phyloP scores from a whole-genome alignment of 2,329 filamentous ascomycete species.

The Sclerotinia subarctica region DNA sequence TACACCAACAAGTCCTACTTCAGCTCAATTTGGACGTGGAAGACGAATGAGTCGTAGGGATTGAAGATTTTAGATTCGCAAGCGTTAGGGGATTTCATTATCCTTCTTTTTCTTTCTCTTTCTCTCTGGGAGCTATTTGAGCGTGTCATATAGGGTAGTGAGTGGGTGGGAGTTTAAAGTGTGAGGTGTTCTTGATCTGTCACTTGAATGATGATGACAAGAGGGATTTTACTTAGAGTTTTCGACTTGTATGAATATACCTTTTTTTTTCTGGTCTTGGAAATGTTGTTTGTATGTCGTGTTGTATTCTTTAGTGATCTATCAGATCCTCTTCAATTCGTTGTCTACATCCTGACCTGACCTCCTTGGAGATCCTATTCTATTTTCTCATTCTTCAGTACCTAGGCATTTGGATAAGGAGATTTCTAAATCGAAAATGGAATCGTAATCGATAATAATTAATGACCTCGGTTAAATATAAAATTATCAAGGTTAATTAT shows the following conservation, averaged over 20 bases:
- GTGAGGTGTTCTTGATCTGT: constrained; percentile 11
- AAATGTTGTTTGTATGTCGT: background rate
- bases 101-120: background rate
- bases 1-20: constrained; percentile 30
- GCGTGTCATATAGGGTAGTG: constrained; percentile 16
- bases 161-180: constrained; percentile 6
- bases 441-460: too few relatives aligned
- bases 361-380: too few relatives aligned
- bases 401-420: too few relatives aligned
- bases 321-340: too few relatives aligned
- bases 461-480: too few relatives aligned
- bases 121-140: constrained; percentile 14
- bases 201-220: constrained; percentile 4
- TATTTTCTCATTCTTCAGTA: too few relatives aligned
- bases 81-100: background rate
- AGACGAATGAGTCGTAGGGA: constrained; percentile 24
- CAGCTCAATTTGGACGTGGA: constrained; percentile 26
- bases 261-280: background rate
- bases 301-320: background rate
- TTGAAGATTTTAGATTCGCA: constrained; percentile 1
- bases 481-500: too few relatives aligned
- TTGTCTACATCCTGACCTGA: too few relatives aligned
- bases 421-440: too few relatives aligned
- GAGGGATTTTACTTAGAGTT: constrained; percentile 12
- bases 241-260: constrained; percentile 19